Evolutionary conservation across 2,329 filamentous ascomycete genomes (phyloP).

Genomic region (Phialemoniopsis sp.): DNA sequence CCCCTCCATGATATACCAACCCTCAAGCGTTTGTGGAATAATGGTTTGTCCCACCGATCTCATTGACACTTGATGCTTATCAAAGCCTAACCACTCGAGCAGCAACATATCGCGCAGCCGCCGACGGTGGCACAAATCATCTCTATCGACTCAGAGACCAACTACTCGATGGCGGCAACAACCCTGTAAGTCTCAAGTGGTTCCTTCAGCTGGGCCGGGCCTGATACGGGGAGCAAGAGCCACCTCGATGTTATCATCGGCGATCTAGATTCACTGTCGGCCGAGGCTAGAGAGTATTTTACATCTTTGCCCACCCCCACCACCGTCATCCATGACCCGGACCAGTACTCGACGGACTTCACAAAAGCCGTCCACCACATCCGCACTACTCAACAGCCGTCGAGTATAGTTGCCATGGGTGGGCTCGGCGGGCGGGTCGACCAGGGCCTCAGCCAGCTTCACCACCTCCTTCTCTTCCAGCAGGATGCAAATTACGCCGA

Average conservation of each 20-base stretch:
- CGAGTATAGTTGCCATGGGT: slow-evolving; percentile 74
- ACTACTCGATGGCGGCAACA: too few relatives aligned
- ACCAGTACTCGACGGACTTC: slow-evolving; percentile 90
- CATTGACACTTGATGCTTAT: too few relatives aligned
- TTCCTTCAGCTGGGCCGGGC: neutral
- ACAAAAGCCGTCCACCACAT: slow-evolving; percentile 71
- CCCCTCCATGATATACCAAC: slow-evolving; percentile 39
- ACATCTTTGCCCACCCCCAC: slow-evolving; percentile 45
- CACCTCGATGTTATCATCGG: slow-evolving; percentile 74
- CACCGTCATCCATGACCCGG: slow-evolving; percentile 63
- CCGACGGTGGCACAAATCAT: slow-evolving; percentile 86
- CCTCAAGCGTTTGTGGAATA: slow-evolving; percentile 45
- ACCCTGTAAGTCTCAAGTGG: neutral
- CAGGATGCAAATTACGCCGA: slow-evolving; percentile 38
- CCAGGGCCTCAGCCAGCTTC: slow-evolving; percentile 84
- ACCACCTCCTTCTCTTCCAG: slow-evolving; percentile 72
- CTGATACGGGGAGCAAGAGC: slow-evolving; percentile 28
- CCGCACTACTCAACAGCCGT: slow-evolving; percentile 29
- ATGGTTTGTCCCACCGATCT: slow-evolving; percentile 35
- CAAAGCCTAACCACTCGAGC: too few relatives aligned
- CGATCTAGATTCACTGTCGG: slow-evolving; percentile 79
- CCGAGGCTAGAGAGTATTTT: slow-evolving; percentile 64
- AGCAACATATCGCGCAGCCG: slow-evolving; percentile 57
- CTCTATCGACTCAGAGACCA: slow-evolving; percentile 41
- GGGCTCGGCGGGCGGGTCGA: slow-evolving; percentile 88